phyloP scores from a whole-genome alignment of 2,329 filamentous ascomycete species.

The Fusarium xyrophilum region DNA sequence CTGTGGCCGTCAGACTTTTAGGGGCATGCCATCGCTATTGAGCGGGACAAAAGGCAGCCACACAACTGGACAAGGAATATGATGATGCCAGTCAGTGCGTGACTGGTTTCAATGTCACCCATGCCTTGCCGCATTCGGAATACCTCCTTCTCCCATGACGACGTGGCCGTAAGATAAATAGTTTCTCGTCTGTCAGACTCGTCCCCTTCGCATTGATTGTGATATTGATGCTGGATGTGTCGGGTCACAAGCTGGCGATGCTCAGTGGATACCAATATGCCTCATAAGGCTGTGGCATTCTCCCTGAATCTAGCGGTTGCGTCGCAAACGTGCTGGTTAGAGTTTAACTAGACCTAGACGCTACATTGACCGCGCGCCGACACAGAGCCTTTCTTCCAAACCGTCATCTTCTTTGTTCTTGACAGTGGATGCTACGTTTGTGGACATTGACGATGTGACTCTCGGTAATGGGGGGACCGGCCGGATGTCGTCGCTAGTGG shows the following conservation, averaged over 20 bases:
- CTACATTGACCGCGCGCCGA: neutral
- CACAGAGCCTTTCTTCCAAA: neutral
- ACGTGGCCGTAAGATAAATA: conserved; percentile 25
- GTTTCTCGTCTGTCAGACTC: neutral
- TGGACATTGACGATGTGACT: conserved; percentile 25
- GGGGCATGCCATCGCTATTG: conserved; percentile 25
- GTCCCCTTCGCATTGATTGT: neutral
- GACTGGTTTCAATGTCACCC: conserved; percentile 38
- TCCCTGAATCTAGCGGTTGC: conserved; percentile 1
- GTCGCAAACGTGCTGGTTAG: neutral
- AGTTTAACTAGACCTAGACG: neutral
- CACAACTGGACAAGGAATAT: conserved; percentile 28
- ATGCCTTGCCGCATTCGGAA: conserved; percentile 30
- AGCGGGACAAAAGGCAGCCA: conserved; percentile 34
- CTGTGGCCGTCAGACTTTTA: conserved; percentile 32
- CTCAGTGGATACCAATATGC: conserved; percentile 12
- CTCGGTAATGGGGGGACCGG: conserved; percentile 41
- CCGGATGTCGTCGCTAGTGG: conserved; percentile 47
- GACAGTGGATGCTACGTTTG: conserved; percentile 13
- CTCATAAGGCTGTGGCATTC: conserved; percentile 22
- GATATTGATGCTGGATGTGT: neutral
- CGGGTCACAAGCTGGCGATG: neutral
- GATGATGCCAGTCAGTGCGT: conserved; percentile 39
- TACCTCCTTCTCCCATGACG: conserved; percentile 31
- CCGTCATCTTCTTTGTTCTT: neutral